Evolutionary conservation across 2,329 filamentous ascomycete genomes (phyloP), one percentile per base, ranked within the genome.

Genomic region (Acarospora socialis): DNA sequence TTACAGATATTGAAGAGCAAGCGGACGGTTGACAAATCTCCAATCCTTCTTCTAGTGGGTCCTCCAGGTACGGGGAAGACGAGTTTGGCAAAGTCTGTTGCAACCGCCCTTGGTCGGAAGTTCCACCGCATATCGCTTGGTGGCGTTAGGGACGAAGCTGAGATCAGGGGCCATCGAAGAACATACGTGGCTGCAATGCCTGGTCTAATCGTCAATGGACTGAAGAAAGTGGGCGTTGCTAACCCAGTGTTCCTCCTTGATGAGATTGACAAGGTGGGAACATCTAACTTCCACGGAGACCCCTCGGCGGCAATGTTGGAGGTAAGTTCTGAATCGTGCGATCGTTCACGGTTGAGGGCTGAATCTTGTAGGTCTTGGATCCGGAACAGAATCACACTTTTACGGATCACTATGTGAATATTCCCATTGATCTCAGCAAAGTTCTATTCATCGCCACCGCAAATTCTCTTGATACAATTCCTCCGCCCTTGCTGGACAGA

Each of bases 171-270:
- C 7, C 90, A 98, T 56, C 72, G 90, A 34, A 70, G 90, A 45
- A 98, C 90, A 1, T 98, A 98, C 50, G 90, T 98, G 36, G 90
- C 90, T 14, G 90, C 90, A n/a, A 94, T 98, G 87, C 90, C 90
- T 7, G 90, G 90, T 33, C 65, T 95, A 34, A 80, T 98, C 37
- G 86, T 95, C 18, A 86, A 84, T 52, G 90, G 87, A 0, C 54
- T 98, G 34, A 86, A 90, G 60, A 98, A 95, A 60, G 87, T 92
- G 19, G 87, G 86, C 28, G 87, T 95, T 13, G 74, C 83, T 3
- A 98, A 98, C 50, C 90, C 90, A 0, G 87, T 98, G 35, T 81
- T 98, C 59, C 61, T 98, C 27, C 73, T 98, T 8, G 90, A 98
- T 50, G 90, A 98, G 60, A 94, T 98, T 45, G 90, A 98, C 65